Percentiles rank a stretch among this genome's conserved stretches.
phyloP scores from a whole-genome alignment of 306 rosid genomes.

The Geum urbanum region DNA sequence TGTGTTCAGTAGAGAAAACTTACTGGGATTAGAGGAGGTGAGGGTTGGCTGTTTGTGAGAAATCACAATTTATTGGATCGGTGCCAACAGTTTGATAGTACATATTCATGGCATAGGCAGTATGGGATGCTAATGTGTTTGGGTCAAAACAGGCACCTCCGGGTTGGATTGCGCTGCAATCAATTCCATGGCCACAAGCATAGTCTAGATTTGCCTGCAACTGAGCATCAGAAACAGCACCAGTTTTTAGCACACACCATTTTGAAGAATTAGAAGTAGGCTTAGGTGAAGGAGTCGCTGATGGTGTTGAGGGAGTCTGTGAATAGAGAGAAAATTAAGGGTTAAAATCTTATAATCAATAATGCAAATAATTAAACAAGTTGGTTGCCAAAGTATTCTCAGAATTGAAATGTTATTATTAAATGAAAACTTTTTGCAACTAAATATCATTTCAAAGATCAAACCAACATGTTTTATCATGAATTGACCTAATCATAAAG shows the following conservation, averaged over 20 bases:
- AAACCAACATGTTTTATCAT: too few species aligned
- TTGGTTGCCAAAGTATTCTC: too few species aligned
- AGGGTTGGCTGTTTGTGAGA: constrained; percentile 79
- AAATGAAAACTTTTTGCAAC: too few species aligned
- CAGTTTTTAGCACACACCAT: constrained; percentile 76
- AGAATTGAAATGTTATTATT: too few species aligned
- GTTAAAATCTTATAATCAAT: not conserved
- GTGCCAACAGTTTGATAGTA: constrained; percentile 59
- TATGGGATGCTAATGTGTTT: constrained; percentile 58
- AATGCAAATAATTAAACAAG: not conserved
- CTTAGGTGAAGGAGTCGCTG: constrained; percentile 41
- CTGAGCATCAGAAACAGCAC: constrained; percentile 49
- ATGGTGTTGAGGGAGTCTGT: constrained; percentile 39
- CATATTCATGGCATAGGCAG: constrained; percentile 88
- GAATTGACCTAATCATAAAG: too few species aligned
- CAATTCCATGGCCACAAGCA: constrained; percentile 54
- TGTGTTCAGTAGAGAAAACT: constrained; percentile 15
- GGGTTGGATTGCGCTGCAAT: constrained; percentile 62
- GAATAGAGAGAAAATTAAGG: not conserved
- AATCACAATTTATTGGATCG: constrained; percentile 77
- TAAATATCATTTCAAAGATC: too few species aligned
- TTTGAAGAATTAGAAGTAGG: constrained; percentile 23
- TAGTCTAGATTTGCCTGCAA: constrained; percentile 75
- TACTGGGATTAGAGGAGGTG: constrained; percentile 84
- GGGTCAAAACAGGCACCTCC: constrained; percentile 90